Percentiles rank a stretch among this genome's conserved stretches.
Evolutionary conservation across 805 yeast genomes (phyloP).

Genomic region (Schwanniomyces polymorphus): DNA sequence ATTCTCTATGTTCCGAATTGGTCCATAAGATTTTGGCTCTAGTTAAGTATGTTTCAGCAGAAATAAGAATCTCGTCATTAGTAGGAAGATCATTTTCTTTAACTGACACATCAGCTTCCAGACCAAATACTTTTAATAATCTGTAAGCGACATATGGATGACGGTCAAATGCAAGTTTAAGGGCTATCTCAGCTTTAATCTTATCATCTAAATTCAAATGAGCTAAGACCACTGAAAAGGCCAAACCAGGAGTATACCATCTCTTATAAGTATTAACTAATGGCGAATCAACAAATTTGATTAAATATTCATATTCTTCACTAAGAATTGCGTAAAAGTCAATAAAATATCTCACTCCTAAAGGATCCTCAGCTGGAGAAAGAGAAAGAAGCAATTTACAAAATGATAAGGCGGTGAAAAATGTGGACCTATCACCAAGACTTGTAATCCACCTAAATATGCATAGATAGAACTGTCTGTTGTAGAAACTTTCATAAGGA

Average conservation of each 20-base stretch:
- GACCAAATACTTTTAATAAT: conserved; percentile 50
- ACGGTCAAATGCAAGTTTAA: conserved; percentile 49
- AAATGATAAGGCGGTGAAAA: conserved; percentile 73
- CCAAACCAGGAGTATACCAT: conserved; percentile 75
- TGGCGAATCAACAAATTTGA: conserved; percentile 57
- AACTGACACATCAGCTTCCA: conserved; percentile 14
- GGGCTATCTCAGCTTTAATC: conserved; percentile 46
- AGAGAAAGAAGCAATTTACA: conserved; percentile 69
- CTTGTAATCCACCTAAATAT: conserved; percentile 70
- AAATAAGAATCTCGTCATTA: conserved; percentile 36
- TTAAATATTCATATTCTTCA: conserved; percentile 62
- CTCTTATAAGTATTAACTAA: conserved; percentile 54
- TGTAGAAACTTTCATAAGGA: conserved; percentile 74
- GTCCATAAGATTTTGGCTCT: conserved; percentile 60
- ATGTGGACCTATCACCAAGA: conserved; percentile 75
- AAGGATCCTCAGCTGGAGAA: conserved; percentile 77
- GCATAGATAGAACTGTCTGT: conserved; percentile 74
- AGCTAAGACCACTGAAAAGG: conserved; percentile 68
- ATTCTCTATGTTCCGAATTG: conserved; percentile 43
- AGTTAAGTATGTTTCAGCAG: conserved; percentile 57
- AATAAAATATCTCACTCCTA: conserved; percentile 79
- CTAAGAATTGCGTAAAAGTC: conserved; percentile 74
- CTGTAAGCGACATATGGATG: conserved; percentile 60
- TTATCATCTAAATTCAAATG: conserved; percentile 42
- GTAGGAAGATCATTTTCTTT: conserved; percentile 20